Percentiles rank a stretch among this genome's conserved stretches.
Evolutionary conservation across 2,329 filamentous ascomycete species (phyloP).

Genomic region (Alternaria brassicae): DNA sequence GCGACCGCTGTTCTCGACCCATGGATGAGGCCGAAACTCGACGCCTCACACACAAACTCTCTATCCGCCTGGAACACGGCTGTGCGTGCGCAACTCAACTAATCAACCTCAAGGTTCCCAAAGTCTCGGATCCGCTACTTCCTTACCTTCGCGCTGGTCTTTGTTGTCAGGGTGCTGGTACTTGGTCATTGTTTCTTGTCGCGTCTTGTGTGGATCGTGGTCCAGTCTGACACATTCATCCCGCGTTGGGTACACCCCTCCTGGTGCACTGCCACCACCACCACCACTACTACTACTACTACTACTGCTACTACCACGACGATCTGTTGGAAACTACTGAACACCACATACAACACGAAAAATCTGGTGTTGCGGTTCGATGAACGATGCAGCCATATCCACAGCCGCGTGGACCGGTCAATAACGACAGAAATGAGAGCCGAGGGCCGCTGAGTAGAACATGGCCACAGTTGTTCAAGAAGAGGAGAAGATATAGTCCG

Average conservation of each 20-base stretch:
- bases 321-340: neutral
- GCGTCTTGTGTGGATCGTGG: neutral
- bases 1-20: slow-evolving; percentile 19
- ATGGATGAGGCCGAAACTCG: slow-evolving; percentile 19
- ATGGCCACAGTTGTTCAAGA: slow-evolving; percentile 43
- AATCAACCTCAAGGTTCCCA: slow-evolving; percentile 17
- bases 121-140: neutral
- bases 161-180: neutral
- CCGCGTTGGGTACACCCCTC: slow-evolving; percentile 2
- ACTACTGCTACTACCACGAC: neutral
- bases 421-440: slow-evolving; percentile 27
- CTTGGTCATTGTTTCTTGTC: slow-evolving; percentile 3
- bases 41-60: slow-evolving; percentile 20
- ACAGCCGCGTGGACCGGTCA: slow-evolving; percentile 20
- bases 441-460: slow-evolving; percentile 39
- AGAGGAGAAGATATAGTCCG: slow-evolving; percentile 42
- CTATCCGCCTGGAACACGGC: slow-evolving; percentile 17
- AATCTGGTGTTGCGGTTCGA: slow-evolving; percentile 2
- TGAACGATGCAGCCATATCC: slow-evolving; percentile 35
- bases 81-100: slow-evolving; percentile 14
- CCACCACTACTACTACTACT: neutral
- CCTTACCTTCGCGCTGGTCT: neutral
- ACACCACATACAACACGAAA: neutral
- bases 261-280: neutral
- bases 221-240: slow-evolving; percentile 11